Percentiles rank a stretch among this genome's conserved stretches.
Conservation (phyloP, 2,329 filamentous ascomycete species). For the Fusarium sp. region DNA sequence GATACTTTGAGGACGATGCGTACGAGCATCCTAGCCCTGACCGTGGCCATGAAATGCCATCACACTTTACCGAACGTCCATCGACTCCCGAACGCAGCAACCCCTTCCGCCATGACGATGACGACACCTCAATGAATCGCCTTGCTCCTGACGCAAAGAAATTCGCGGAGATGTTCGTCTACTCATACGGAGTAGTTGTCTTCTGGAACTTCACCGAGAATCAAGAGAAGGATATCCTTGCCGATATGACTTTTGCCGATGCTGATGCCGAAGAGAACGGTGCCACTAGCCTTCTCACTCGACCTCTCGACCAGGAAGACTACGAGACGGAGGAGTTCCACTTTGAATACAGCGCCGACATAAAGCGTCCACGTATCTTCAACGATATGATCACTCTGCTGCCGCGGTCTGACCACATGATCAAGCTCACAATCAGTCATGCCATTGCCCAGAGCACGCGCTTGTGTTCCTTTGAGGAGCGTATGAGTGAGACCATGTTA, state of each 20-base stretch:
- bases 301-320: constrained; percentile 87
- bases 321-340: constrained; percentile 99
- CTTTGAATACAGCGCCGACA: constrained; percentile 92
- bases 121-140: constrained; percentile 66
- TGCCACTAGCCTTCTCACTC: constrained; percentile 76
- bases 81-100: constrained; percentile 48
- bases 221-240: constrained; percentile 96
- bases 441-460: constrained; percentile 98
- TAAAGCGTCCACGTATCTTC: constrained; percentile 90
- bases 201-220: constrained; percentile 99
- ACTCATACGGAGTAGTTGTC: constrained; percentile 95
- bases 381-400: constrained; percentile 99
- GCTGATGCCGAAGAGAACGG: constrained; percentile 73
- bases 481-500: constrained; percentile 94
- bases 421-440: constrained; percentile 97
- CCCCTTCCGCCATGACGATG: constrained; percentile 55
- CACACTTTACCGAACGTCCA: constrained; percentile 53
- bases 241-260: constrained; percentile 90
- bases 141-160: constrained; percentile 79
- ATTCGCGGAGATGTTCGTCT: constrained; percentile 96
- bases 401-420: constrained; percentile 95
- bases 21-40: constrained; percentile 59
- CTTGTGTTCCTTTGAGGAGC: constrained; percentile 93
- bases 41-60: constrained; percentile 47
- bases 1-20: constrained; percentile 84